A percentile compares a stretch with the other conserved stretches of the same genome.
Conservation (phyloP, 441 rosid genomes). For the Brassica hybrid region DNA sequence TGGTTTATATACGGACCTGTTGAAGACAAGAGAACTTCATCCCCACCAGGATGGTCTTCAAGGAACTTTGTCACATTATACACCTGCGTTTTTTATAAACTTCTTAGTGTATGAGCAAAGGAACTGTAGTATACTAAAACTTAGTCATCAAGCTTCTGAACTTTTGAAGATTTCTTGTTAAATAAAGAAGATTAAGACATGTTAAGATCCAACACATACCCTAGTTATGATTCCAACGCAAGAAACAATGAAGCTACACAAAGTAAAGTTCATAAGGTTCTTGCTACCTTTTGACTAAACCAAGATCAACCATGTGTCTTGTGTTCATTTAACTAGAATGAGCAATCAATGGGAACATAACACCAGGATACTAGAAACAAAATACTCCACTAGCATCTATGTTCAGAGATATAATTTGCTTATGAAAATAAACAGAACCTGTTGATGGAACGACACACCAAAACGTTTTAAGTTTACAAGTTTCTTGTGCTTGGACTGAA, state of each 20-base stretch:
- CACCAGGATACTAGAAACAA: background rate
- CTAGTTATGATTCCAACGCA: background rate
- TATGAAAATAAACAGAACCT: background rate
- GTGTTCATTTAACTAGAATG: background rate
- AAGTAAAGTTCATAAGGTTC: background rate
- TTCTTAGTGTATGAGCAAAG: background rate
- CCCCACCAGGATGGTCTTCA: conserved; percentile 75
- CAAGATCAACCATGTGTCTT: background rate
- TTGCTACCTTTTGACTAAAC: background rate
- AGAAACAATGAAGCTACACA: background rate
- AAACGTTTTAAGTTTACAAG: conserved; percentile 8
- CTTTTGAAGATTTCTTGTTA: background rate
- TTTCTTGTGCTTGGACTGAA: conserved; percentile 10
- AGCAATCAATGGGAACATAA: background rate
- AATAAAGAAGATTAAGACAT: conserved; percentile 1
- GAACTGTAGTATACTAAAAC: background rate
- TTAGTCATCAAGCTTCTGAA: too few species aligned
- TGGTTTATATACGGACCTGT: conserved; percentile 47
- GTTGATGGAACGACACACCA: conserved; percentile 8
- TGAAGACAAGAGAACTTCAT: conserved; percentile 64
- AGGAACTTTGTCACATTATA: conserved; percentile 65
- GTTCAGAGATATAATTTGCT: background rate
- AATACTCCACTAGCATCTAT: background rate
- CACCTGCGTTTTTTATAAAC: conserved; percentile 43
- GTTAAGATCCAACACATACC: background rate